Base-by-base conservation (phyloP, 2,329 filamentous ascomycete genomes). In the Phyllosticta paracitricarpa region DNA sequence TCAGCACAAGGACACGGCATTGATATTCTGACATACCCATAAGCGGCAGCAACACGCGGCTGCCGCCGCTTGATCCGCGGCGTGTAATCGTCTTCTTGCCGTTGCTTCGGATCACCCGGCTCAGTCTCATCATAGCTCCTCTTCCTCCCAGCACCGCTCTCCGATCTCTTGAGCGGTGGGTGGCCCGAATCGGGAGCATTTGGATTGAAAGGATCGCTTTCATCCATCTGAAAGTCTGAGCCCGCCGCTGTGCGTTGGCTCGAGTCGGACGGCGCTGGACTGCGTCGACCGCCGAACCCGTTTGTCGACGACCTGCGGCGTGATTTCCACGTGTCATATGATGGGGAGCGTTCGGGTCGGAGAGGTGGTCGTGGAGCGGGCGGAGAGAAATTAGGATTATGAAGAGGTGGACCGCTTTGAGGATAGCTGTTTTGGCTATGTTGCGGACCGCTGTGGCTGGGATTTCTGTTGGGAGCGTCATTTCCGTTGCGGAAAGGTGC, bases 121-220 rank as follows among this genome's bases (percentile, higher is more conserved):
- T 73, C 70, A 6, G 69, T 68, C 40, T 74, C 71, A 51, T 72
- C 71, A 51, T 73, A 72, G 58, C 71, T 73, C 54, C 73, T 68
- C 63, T 75, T 75, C 19, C 73, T 64, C 14, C 67, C 66, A 56
- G 69, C 65, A 3, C 68, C 71, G 62, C 70, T 74, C 52, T 73
- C 70, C 58, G 66, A 70, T 53, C 69, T 68, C 14, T 67, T 53
- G 17, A 72, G 62, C 10, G 65, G 63, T 9, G 70, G 65, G 17
- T 65, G 58, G 26, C 57, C 55, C n/a, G 61, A 55, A 3, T 66
- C 67, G 30, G 56, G 51, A 40, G 58, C 25, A n/a, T 66, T 62
- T 10, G 65, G 66, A 26, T 56, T 55, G 24, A 51, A 55, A 22
- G 51, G n/a, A 30, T 57, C 57, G 9, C 28, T 54, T 17, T 56